Base-by-base conservation (phyloP, 345 rosid genomes). In the Moricandia arvensis region DNA sequence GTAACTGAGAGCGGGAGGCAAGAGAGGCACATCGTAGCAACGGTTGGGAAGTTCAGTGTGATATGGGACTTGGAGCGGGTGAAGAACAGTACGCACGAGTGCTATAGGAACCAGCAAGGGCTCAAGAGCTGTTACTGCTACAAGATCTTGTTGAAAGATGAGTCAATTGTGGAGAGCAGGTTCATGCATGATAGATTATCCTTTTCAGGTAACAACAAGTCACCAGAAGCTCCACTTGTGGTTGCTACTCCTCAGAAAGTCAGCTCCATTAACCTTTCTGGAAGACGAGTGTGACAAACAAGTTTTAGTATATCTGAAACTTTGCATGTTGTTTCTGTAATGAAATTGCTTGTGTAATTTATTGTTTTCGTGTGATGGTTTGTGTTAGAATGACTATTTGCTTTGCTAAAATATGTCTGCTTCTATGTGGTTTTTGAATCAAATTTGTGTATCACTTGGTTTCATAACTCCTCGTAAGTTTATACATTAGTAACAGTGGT, bases 11-110 rank as follows among this genome's bases (percentile, higher is more conserved):
- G 76, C 9, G 98, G 98, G 53, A 93, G n/a, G 77, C 97, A 89
- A 76, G 96, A 91, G 80, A 89, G 96, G 41, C 98, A 88, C 75
- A 74, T 93, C 0, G 98, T 91, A 10, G 93, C 94, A 21, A 88
- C 97, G 0, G 97, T 91, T 26, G 97, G 98, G 33, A 93, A 93
- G 73, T 93, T 93, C 87, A 88, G 98, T 54, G 90, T 91, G 74
- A 86, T 93, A 82, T 90, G 98, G 98, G 96, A 93, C 74, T 89
- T 93, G 94, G 85, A 88, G n/a, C n/a, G 82, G 80, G 97, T 91
- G 85, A 93, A 93, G 93, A 91, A 91, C 88, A 86, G 82, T 53
- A 86, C 81, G 5, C 98, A 91, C 45, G 86, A 80, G 30, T 93
- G 98, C 83, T 93, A 89, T 77, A 80, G 79, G 68, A 87, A 87